A percentile compares a stretch with the other conserved stretches of the same genome.
These are phyloP conservation scores for Pestalotiopsis sp. DNA, from an alignment of 2,329 filamentous ascomycete genomes.

Conservation along the genomic window DNA sequence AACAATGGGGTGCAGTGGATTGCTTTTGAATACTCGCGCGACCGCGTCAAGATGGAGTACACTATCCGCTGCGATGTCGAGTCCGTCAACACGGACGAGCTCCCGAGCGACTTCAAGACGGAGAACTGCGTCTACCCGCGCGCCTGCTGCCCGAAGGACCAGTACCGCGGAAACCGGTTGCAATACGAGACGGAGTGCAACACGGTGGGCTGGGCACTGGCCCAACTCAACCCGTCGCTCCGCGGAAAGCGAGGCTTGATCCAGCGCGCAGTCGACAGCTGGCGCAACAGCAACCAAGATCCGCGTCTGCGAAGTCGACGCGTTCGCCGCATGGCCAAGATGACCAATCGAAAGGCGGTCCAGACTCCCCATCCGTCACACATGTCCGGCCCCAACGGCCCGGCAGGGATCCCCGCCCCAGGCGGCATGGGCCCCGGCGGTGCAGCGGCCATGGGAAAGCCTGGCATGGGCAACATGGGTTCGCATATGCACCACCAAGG, in stretches of 20 bases:
- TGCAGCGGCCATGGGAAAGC: slow-evolving; percentile 62
- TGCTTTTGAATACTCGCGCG: slow-evolving; percentile 95
- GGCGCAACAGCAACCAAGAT: slow-evolving; percentile 98
- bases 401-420: slow-evolving; percentile 66
- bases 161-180: slow-evolving; percentile 93
- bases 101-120: slow-evolving; percentile 89
- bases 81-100: slow-evolving; percentile 87
- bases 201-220: slow-evolving; percentile 98
- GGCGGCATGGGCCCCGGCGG: slow-evolving; percentile 63
- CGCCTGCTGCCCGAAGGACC: slow-evolving; percentile 91
- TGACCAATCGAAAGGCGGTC: slow-evolving; percentile 81
- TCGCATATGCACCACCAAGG: slow-evolving; percentile 72
- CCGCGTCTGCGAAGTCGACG: slow-evolving; percentile 86
- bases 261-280: slow-evolving; percentile 95
- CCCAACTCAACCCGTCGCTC: slow-evolving; percentile 87
- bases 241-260: slow-evolving; percentile 94
- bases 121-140: slow-evolving; percentile 98
- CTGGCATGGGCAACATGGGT: slow-evolving; percentile 68
- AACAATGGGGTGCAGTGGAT: slow-evolving; percentile 99
- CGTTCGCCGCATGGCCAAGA: slow-evolving; percentile 94
- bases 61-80: slow-evolving; percentile 98
- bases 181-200: slow-evolving; percentile 99
- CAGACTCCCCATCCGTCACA: slow-evolving; percentile 62
- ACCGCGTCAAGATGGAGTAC: slow-evolving; percentile 99
- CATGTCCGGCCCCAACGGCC: slow-evolving; percentile 69